Evolutionary conservation across 2,329 filamentous ascomycete species (phyloP), one percentile per base, ranked within the genome.

Genomic region (Shiraia bambusicola): DNA sequence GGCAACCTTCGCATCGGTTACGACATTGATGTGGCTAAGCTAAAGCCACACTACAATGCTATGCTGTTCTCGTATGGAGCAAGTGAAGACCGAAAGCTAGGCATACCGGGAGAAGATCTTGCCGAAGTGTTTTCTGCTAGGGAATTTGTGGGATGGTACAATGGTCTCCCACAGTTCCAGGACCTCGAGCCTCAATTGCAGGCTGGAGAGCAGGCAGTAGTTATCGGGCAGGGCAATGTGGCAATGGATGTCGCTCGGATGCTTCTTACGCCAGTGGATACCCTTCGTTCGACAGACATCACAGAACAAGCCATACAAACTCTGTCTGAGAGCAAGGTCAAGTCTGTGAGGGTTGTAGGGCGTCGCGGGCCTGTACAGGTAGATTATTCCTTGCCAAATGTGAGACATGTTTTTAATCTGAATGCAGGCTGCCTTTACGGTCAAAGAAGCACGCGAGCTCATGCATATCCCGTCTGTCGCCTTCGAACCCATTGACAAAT

Each of bases 81-180:
- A 3, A 86, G 88, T 1, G 81, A 87, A 62, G 93, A 98, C 66
- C 84, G 83, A 50, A 82, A 79, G 40, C 76, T 98, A 0, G 84
- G 81, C 0, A 83, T 98, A 26, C 83, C 86, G 0, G 91, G 92
- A 7, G 93, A 98, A 61, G 78, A 84, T 5, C 72, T 93, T 6
- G 74, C 77, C 17, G 88, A 88, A 2, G 82, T 97, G 13, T 86
- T 90, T 64, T 95, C 91, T 6, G 93, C 93, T 2, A 82, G 93
- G 19, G 86, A 90, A 28, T 96, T 97, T 65, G 93, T 98, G 1
- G 93, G 91, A 13, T 98, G 93, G 93, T 98, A 98, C 69, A 98
- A 98, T 67, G 93, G 93, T 2, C 77, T 95, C 2, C 93, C 93
- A 0, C 87, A 94, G 56, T 87, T 87, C 62, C 79, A 85, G 14